Percentiles rank a stretch among this genome's conserved stretches.
Evolutionary conservation across 2,329 filamentous ascomycete genomes (phyloP).

Genomic region (Colletotrichum abscissum): DNA sequence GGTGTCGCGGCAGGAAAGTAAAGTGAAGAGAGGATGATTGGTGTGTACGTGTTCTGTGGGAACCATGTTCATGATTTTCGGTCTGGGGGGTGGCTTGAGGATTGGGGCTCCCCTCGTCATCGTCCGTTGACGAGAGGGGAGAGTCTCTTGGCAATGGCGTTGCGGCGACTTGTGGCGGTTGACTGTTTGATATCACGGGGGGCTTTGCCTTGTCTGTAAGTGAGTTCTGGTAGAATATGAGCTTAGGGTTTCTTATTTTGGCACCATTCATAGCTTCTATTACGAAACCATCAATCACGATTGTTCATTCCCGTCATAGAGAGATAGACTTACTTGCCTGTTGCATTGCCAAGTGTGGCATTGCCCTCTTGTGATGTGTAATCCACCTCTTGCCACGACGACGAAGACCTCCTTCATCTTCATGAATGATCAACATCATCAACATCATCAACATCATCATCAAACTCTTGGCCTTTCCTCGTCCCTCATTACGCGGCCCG

Average conservation of each 20-base stretch:
- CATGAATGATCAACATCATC: neutral
- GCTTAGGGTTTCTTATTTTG: slow-evolving; percentile 3
- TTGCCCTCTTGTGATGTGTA: neutral
- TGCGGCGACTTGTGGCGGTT: slow-evolving; percentile 32
- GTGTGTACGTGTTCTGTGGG: neutral
- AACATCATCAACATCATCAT: neutral
- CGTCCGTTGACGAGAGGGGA: neutral
- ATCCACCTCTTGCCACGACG: neutral
- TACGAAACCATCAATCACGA: slow-evolving; percentile 1
- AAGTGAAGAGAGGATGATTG: neutral
- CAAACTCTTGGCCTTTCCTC: neutral
- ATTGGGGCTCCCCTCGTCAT: neutral
- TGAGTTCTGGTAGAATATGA: slow-evolving; percentile 10
- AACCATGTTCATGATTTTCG: slow-evolving; percentile 10
- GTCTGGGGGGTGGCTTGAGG: neutral
- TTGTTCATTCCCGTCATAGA: neutral
- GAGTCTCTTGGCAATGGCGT: slow-evolving; percentile 29
- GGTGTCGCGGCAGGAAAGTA: slow-evolving; percentile 65
- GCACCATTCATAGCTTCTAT: slow-evolving; percentile 3
- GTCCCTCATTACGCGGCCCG: neutral
- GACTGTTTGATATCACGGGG: slow-evolving; percentile 32
- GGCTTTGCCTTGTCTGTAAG: neutral
- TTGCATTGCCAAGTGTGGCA: neutral
- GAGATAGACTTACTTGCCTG: neutral
- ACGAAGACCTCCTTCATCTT: neutral